Base-by-base conservation (phyloP, 495 filamentous ascomycete species). In the Opeltia flavorubescens region DNA sequence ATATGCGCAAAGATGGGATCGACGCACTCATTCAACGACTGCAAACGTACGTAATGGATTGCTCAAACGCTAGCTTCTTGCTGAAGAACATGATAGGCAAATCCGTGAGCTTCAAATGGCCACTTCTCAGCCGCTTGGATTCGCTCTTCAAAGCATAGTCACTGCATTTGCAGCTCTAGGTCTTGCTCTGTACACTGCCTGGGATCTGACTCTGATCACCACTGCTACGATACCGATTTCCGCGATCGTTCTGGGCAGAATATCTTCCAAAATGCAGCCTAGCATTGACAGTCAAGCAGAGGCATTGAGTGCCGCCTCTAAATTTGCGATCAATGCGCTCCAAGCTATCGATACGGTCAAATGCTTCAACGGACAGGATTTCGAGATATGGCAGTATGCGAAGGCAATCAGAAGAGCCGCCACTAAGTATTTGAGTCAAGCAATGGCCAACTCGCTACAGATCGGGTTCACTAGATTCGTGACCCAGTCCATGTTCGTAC, bases 271-370 rank as follows among this genome's bases (percentile, higher is more conserved):
- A 38, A 74, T 91, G 44, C 77, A 81, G 44, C 56, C 71, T 5
- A 77, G 73, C 26, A 81, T 94, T 28, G 71, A 76, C 48, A 65
- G 56, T 11, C 89, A 98, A 57, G 77, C 81, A 51, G 55, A 57
- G 1, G 75, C 84, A 50, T 75, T 95, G 0, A 70, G 72, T 3
- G 57, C 69, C 46, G 86, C 89, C 0, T 80, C 87, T 0, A 89
- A 88, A 59, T 66, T 76, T 27, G 76, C 77, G 11, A 81, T 74
- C 25, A 81, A 72, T 21, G 76, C 86, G 0, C 73, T 88, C 11
- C 65, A 70, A 0, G 75, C 75, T 4, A 89, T 98, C 38, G 87
- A 93, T 48, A 77, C 84, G 0, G 86, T 96, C 54, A 96, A 95
- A 59, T 81, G 74, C 28, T 84, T 83, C 65, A 94, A 94, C 57